A percentile compares a stretch with the other conserved stretches of the same genome.
These are phyloP conservation scores for Saccharomyces hybrid DNA, from an alignment of 1,139 yeast species.

Conservation along the genomic window DNA sequence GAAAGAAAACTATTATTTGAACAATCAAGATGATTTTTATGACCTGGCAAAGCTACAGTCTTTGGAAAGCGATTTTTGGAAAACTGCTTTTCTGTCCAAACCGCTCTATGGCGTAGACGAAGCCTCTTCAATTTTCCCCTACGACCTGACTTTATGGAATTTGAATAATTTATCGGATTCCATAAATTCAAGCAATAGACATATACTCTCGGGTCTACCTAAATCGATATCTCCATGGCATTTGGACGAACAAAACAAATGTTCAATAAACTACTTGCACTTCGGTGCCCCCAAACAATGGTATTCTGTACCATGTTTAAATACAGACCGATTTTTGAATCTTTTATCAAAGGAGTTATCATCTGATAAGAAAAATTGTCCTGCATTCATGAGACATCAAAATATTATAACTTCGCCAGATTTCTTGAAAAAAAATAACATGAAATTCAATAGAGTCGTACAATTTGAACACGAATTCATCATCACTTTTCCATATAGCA, in stretches of 20 bases:
- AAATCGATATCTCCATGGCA: slow-evolving; percentile 87
- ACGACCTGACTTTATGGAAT: not conserved
- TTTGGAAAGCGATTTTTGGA: not conserved
- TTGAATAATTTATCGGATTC: not conserved
- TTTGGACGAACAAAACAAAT: slow-evolving; percentile 75
- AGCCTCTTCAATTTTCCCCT: not conserved
- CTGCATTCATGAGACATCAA: not conserved
- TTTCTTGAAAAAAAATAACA: slow-evolving; percentile 46
- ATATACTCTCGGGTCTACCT: slow-evolving; percentile 83
- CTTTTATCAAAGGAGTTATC: slow-evolving; percentile 20
- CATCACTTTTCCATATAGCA: slow-evolving; percentile 75
- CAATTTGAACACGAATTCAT: slow-evolving; percentile 69
- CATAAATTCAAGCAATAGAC: slow-evolving; percentile 20
- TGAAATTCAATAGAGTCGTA: slow-evolving; percentile 54
- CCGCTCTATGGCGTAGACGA: slow-evolving; percentile 46
- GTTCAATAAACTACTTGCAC: slow-evolving; percentile 73
- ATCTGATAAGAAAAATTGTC: not conserved
- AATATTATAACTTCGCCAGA: slow-evolving; percentile 52
- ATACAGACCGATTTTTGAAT: slow-evolving; percentile 20
- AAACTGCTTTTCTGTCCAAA: not conserved
- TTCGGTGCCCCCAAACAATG: slow-evolving; percentile 89
- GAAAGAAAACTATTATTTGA: not conserved
- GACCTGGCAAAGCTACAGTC: not conserved
- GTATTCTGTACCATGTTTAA: slow-evolving; percentile 57
- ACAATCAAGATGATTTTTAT: not conserved